Base-by-base conservation (phyloP, 495 filamentous ascomycete species). In the Articulospora tetracladia region DNA sequence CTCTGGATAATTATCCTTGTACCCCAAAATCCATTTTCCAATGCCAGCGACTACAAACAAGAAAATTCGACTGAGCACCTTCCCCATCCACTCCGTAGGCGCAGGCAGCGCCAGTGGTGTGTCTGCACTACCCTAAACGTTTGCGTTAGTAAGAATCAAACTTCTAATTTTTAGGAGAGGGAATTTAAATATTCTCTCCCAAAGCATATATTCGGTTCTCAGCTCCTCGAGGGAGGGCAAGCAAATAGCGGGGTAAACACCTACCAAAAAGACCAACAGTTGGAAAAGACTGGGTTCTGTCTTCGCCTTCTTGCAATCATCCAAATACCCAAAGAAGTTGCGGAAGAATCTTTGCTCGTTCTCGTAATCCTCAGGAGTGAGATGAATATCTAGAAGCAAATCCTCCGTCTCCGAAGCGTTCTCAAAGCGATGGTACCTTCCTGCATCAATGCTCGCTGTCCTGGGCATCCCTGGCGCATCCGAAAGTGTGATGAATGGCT, bases 311-410 rank as follows among this genome's bases (percentile, higher is more conserved):
- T 47, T 39, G 34, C 58, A 60, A 54, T 60, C 58, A 19, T 60
- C 58, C 19, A 60, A 25, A 26, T 60, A 60, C 6, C 58, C 58
- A 47, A 60, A 60, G 58, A 60, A 60, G 47, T 60, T 60, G 1
- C 58, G 15, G 26, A 60, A 60, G 50, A 60, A 60, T 12, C 34
- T 17, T 28, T 53, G 19, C 34, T 60, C 58, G 8, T 25, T 48
- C 17, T 41, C 48, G 20, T 47, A 30, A 13, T 28, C 23, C 23
- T 39, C 48, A 15, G 58, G 50, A 1, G 28, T 24, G 19, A 60
- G 48, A 44, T 41, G 48, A 20, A 60, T 32, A 26, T 53, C 49
- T 8, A 60, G 20, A 0, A 60, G 24, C 7, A 60, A 50, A 20
- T 53, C 22, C 53, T 60, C 58, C 3, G 30, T 54, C 11, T 46